A percentile compares a stretch with the other conserved stretches of the same genome.
These are phyloP conservation scores for Coemansia sp. DNA, from an alignment of 192 early-diverging fungal genomes.

Conservation along the genomic window DNA sequence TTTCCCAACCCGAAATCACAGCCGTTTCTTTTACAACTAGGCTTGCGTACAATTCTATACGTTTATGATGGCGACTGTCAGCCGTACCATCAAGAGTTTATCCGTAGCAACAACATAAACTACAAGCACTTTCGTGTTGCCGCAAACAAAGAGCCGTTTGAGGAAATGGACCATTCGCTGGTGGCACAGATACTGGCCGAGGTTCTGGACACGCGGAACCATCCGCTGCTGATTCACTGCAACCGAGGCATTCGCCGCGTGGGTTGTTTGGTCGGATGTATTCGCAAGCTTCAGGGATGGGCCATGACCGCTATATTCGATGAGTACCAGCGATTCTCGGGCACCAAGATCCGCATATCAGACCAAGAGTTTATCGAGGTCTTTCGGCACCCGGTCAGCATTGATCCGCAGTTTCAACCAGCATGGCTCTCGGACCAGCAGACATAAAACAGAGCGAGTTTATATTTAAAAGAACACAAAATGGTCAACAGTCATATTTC, in stretches of 20 bases:
- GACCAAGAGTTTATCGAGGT: constrained; percentile 86
- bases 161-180: constrained; percentile 37
- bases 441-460: constrained; percentile 5
- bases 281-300: constrained; percentile 94
- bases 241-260: constrained; percentile 93
- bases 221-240: constrained; percentile 84
- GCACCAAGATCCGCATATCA: constrained; percentile 80
- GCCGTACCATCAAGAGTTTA: constrained; percentile 69
- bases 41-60: constrained; percentile 86
- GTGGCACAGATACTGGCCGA: constrained; percentile 35
- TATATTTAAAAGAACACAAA: constrained; percentile 1
- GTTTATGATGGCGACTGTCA: constrained; percentile 73
- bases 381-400: constrained; percentile 28
- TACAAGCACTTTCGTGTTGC: constrained; percentile 78
- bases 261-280: constrained; percentile 90
- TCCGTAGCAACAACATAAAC: constrained; percentile 69
- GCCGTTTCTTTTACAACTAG: constrained; percentile 83
- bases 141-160: constrained; percentile 78
- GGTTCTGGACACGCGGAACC: constrained; percentile 47
- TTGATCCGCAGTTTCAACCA: constrained; percentile 25
- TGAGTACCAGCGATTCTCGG: constrained; percentile 94
- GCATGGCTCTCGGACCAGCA: constrained; percentile 21
- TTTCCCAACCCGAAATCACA: constrained; percentile 90
- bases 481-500: constrained; percentile 50
- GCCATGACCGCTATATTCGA: constrained; percentile 96